Conservation (phyloP, 129 eudicot species). For the Calendula officinalis region DNA sequence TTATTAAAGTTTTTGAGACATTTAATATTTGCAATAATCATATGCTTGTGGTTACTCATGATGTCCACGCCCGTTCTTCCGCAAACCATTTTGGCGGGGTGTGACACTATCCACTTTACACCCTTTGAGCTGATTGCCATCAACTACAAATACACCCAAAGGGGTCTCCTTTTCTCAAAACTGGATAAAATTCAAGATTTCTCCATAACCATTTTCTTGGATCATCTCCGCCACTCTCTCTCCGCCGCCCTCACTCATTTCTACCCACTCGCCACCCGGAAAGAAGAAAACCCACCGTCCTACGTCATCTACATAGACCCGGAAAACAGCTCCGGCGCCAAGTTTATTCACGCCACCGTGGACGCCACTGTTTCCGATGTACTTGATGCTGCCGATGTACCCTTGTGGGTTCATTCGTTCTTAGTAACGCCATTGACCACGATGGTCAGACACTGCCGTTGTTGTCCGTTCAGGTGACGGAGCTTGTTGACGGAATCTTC, state of each 20-base stretch:
- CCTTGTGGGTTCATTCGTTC: slow-evolving; percentile 39
- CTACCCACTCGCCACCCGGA: slow-evolving; percentile 49
- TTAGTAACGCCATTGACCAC: slow-evolving; percentile 34
- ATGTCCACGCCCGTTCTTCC: no score
- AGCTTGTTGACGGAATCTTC: slow-evolving; percentile 32
- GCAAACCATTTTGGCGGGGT: no score
- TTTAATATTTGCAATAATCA: no score
- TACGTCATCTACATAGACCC: slow-evolving; percentile 36
- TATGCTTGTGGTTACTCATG: no score
- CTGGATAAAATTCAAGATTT: slow-evolving; percentile 28
- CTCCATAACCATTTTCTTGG: slow-evolving; percentile 24
- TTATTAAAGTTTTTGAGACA: no score
- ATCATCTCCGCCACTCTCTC: slow-evolving; percentile 42
- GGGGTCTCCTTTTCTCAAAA: slow-evolving; percentile 46
- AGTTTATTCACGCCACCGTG: slow-evolving; percentile 36
- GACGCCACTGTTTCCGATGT: slow-evolving; percentile 32
- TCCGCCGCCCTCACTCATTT: slow-evolving; percentile 47
- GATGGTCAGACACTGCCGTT: slow-evolving; percentile 41
- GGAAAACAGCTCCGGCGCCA: slow-evolving; percentile 41
- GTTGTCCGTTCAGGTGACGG: slow-evolving; percentile 31
- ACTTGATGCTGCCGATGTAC: slow-evolving; percentile 36
- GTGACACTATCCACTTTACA: slow-evolving; percentile 27
- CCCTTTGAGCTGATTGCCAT: slow-evolving; percentile 43
- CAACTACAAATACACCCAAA: slow-evolving; percentile 39
- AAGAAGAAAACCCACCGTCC: slow-evolving; percentile 33